phyloP scores from a whole-genome alignment of 225 moss, liverwort and hornwort genomes.

The Pseudisothecium myosuroides region DNA sequence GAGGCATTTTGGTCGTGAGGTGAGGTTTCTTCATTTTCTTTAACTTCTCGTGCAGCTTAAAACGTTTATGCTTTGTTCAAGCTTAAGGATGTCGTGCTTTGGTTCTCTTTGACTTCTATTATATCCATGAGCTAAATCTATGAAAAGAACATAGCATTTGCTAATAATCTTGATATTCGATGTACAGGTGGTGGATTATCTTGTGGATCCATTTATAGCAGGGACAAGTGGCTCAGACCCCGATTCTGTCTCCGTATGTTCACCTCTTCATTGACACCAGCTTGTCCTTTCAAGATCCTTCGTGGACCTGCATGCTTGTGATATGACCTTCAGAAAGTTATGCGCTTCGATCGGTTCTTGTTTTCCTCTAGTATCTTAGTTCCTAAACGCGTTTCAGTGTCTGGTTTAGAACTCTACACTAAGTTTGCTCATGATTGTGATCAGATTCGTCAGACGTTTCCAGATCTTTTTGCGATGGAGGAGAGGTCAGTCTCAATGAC shows the following conservation, averaged over 20 bases:
- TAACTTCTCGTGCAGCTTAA: background rate
- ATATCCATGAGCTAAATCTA: background rate
- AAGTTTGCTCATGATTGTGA: background rate
- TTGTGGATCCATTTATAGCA: conserved; percentile 83
- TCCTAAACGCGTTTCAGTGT: background rate
- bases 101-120: background rate
- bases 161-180: background rate
- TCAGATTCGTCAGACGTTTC: conserved; percentile 72
- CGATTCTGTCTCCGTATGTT: conserved; percentile 58
- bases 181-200: conserved; percentile 60
- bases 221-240: conserved; percentile 91
- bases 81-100: background rate
- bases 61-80: background rate
- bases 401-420: background rate
- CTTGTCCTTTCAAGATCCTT: background rate
- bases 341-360: background rate
- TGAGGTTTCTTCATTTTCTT: conserved; percentile 17
- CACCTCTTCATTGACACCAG: background rate
- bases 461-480: conserved; percentile 73
- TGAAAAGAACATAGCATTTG: background rate
- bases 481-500: conserved; percentile 34
- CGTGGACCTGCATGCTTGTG: background rate
- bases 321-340: background rate
- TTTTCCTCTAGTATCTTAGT: background rate
- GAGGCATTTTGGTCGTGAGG: conserved; percentile 83